Base-by-base conservation (phyloP, 108 stramenopile species). In the Pinguiococcus pyrenoidosus region DNA sequence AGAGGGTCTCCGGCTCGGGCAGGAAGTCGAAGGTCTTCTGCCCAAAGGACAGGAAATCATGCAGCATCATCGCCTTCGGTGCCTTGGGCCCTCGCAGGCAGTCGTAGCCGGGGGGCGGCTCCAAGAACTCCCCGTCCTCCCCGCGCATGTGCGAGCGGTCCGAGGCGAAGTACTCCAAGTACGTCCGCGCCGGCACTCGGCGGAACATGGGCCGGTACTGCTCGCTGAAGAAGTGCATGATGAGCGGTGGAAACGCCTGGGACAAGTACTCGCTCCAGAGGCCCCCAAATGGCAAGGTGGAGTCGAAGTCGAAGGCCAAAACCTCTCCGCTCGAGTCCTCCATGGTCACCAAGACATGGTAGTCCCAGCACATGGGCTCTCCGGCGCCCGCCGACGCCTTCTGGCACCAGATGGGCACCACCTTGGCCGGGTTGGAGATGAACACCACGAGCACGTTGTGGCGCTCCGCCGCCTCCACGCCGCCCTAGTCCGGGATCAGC, bases 321-420 rank as follows among this genome's bases (percentile, higher is more conserved):
- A n/a, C n/a, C n/a, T n/a, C n/a, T n/a, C n/a, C n/a, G n/a, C n/a
- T n/a, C n/a, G n/a, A n/a, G n/a, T n/a, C n/a, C n/a, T n/a, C n/a
- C n/a, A n/a, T n/a, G n/a, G n/a, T n/a, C n/a, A n/a, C n/a, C n/a
- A n/a, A n/a, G 45, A 42, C 54, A 34, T 55, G 54, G 41, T 55
- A 55, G 24, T 55, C 54, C 54, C 54, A 55, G 8, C 44, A 44
- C 34, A 55, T 44, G 10, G 54, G 54, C 37, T 55, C 54, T 4
- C 36, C 16, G 5, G 10, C 25, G 14, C 33, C 34, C 10, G 33
- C 54, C 6, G 44, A 37, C 2, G 45, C 44, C 8, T 44, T 30
- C 27, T 55, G 54, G 41, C 29, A 45, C 54, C 54, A 55, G 1
- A 55, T 25, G 5, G 54, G 54, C 22, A 55, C 54, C 21, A 44